Evolutionary conservation across 1,284 basidiomycete species (phyloP).

Genomic region (Filobasidium uniguttulatum): DNA sequence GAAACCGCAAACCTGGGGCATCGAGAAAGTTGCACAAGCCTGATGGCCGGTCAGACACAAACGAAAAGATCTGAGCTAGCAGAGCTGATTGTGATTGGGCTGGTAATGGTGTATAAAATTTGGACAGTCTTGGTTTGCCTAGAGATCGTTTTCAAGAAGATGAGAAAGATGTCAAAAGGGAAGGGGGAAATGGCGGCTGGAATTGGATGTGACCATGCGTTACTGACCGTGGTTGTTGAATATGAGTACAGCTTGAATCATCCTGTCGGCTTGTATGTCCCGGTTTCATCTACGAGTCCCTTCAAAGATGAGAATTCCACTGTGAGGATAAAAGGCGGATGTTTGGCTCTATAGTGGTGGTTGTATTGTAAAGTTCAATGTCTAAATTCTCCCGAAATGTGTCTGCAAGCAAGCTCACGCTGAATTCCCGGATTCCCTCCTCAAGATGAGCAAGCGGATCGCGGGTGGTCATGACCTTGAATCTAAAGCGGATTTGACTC

Average conservation of each 20-base stretch:
- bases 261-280: too few relatives aligned
- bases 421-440: too few relatives aligned
- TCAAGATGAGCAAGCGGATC: too few relatives aligned
- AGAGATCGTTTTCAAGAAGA: conserved; percentile 49
- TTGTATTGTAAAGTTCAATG: too few relatives aligned
- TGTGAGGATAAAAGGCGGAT: too few relatives aligned
- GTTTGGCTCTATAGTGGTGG: too few relatives aligned
- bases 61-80: conserved; percentile 68
- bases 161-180: background rate
- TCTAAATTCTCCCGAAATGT: too few relatives aligned
- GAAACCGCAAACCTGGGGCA: conserved; percentile 58
- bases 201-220: conserved; percentile 6
- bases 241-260: conserved; percentile 80
- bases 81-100: conserved; percentile 42
- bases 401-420: too few relatives aligned
- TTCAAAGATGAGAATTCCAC: too few relatives aligned
- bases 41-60: conserved; percentile 60
- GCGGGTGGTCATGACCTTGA: too few relatives aligned
- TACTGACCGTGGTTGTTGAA: conserved; percentile 46
- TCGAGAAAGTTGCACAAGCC: conserved; percentile 85
- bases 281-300: too few relatives aligned
- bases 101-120: conserved; percentile 83
- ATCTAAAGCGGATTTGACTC: too few relatives aligned
- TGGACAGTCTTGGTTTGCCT: conserved; percentile 80
- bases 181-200: conserved; percentile 7